phyloP scores from a whole-genome alignment of 2,329 filamentous ascomycete genomes.

The Pseudogymnoascus destructans region DNA sequence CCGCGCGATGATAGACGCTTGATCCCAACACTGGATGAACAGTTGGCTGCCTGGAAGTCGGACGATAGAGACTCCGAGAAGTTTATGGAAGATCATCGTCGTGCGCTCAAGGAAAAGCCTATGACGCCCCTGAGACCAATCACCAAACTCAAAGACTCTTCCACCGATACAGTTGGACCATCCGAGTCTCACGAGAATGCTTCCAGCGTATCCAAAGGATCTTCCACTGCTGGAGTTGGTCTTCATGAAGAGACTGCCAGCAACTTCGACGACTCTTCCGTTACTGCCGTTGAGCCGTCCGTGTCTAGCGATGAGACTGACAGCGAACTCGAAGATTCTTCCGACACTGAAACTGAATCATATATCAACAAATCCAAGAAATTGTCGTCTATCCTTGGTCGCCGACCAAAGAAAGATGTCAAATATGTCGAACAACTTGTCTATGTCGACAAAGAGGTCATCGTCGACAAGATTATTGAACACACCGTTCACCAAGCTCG shows the following conservation, averaged over 20 bases:
- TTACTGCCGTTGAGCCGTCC: neutral
- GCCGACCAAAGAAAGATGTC: neutral
- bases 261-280: neutral
- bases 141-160: neutral
- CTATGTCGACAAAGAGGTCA: neutral
- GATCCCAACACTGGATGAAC: neutral
- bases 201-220: neutral
- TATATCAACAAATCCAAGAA: neutral
- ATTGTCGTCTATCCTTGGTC: neutral
- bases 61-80: neutral
- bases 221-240: neutral
- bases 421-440: neutral
- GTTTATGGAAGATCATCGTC: slow-evolving; percentile 6
- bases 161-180: neutral
- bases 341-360: neutral
- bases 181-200: neutral
- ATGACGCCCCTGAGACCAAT: neutral
- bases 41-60: neutral
- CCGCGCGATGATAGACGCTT: neutral
- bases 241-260: neutral
- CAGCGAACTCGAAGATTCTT: neutral
- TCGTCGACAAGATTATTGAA: neutral
- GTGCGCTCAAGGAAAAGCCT: neutral
- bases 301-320: neutral
- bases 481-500: neutral